Evolutionary conservation across 31 red algal genomes (phyloP), one percentile per base, ranked within the genome.

Genomic region (Porphyra umbilicalis): DNA sequence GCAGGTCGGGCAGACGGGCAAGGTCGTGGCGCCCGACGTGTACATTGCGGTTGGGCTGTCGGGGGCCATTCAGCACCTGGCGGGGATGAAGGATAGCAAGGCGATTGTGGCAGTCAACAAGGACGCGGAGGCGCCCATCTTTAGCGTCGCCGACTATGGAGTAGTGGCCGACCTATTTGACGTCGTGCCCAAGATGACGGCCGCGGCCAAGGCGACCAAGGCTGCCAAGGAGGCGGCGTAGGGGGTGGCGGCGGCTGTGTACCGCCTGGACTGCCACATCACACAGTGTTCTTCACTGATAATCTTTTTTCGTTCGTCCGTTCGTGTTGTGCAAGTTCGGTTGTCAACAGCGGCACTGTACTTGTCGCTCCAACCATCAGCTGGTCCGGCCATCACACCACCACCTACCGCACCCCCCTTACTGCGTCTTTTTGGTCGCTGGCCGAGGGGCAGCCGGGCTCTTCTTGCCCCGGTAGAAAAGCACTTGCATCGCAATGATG

Each of bases 1-100:
- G 85, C 96, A 98, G 75, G 96, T 98, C 10, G 96, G 96, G 15
- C 96, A 98, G 77, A 98, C 96, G 1, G 96, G 96, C 20, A 98
- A 95, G 79, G 83, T 90, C 4, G 89, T 98, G 8, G 96, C 96
- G 34, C 96, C 96, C 7, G 89, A 95, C 77, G 77, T 98, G 39
- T 98, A 98, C 80, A 95, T 98, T 87, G 96, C 83, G 32, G 83
- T 95, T 20, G 96, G 96, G 1, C 37, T 98, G 14, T 88, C 83
- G 68, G 96, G 96, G 15, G 96, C 96, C 35, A 93, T 95, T 77
- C 96, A 98, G 83, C 96, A 98, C 67, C 83, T 95, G 77, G 92
- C 90, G 18, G 92, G 96, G n/a, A 95, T 95, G 92, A 95, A 92
- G 84, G 96, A 95, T 39, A 87, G 87, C 36, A 98, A 98, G 84